Percentiles rank a stretch among this genome's conserved stretches.
phyloP scores from a whole-genome alignment of 1,139 yeast genomes.

The Meyerozyma smithsonii region DNA sequence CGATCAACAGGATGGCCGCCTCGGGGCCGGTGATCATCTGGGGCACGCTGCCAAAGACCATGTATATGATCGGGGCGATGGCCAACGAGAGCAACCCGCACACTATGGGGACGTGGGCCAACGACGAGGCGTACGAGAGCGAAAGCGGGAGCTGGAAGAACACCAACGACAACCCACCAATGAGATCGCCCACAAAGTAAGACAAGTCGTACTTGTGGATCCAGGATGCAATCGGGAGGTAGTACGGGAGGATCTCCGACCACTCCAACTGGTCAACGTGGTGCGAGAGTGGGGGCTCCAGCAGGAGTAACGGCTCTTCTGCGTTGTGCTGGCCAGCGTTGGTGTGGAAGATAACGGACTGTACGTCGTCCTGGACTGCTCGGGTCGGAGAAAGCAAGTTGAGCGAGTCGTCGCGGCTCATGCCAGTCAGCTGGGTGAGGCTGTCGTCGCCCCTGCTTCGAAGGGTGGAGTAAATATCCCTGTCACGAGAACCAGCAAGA shows the following conservation, averaged over 20 bases:
- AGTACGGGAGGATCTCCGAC: constrained; percentile 46
- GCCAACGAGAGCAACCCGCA: constrained; percentile 83
- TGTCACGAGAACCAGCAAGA: not conserved
- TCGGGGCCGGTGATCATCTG: constrained; percentile 98
- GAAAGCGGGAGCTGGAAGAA: constrained; percentile 90
- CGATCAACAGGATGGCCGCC: constrained; percentile 84
- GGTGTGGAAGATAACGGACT: not conserved
- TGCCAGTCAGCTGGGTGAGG: not conserved
- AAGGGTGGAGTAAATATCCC: not conserved
- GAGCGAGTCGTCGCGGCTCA: not conserved
- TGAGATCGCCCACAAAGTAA: constrained; percentile 64
- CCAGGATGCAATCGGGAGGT: constrained; percentile 83
- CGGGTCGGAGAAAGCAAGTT: not conserved
- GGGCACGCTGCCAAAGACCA: constrained; percentile 86
- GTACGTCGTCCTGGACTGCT: not conserved
- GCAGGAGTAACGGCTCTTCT: not conserved
- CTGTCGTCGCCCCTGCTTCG: not conserved
- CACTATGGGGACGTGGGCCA: constrained; percentile 87
- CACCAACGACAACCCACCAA: constrained; percentile 85
- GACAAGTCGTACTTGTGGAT: constrained; percentile 51
- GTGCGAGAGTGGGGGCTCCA: not conserved
- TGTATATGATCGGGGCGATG: constrained; percentile 76
- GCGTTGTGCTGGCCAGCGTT: not conserved
- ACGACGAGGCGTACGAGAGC: constrained; percentile 81
- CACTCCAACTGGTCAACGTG: constrained; percentile 3